Percentiles rank a stretch among this genome's conserved stretches.
These are phyloP conservation scores for Aspergillus carlsbadensis DNA, from an alignment of 495 filamentous ascomycete species.

Conservation along the genomic window DNA sequence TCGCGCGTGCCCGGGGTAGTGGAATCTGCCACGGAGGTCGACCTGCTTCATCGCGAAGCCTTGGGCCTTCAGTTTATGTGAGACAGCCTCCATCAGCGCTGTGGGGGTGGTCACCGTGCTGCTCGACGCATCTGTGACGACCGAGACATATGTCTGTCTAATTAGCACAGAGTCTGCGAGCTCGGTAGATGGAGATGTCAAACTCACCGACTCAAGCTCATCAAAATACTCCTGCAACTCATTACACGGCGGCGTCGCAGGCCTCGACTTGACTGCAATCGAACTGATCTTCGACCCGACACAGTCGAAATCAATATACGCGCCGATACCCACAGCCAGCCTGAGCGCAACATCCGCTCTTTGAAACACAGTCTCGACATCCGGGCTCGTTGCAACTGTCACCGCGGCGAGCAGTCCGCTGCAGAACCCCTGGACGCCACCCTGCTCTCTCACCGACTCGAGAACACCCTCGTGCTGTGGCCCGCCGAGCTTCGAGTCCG, in stretches of 20 bases:
- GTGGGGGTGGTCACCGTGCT: not conserved
- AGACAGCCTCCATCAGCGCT: not conserved
- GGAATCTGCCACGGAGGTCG: slow-evolving; percentile 3
- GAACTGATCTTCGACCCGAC: not conserved
- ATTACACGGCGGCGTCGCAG: no score
- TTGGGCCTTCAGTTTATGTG: not conserved
- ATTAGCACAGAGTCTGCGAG: not conserved
- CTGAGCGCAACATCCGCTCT: slow-evolving; percentile 36
- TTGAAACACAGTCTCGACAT: slow-evolving; percentile 21
- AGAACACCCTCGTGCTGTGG: not conserved
- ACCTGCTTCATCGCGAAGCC: not conserved
- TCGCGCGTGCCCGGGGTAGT: not conserved
- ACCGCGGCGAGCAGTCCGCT: slow-evolving; percentile 37
- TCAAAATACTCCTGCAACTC: not conserved
- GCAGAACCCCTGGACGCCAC: slow-evolving; percentile 33
- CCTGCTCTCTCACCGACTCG: not conserved
- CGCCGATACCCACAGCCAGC: slow-evolving; percentile 32
- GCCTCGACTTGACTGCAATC: not conserved
- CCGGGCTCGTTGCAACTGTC: slow-evolving; percentile 27
- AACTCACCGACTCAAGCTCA: not conserved
- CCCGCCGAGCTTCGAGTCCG: not conserved
- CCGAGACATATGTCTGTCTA: not conserved
- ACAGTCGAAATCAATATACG: slow-evolving; percentile 3
- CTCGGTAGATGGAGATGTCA: not conserved
- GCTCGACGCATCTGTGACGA: not conserved